Base-by-base conservation (phyloP, 2,329 filamentous ascomycete species). In the Cytospora piceicola region DNA sequence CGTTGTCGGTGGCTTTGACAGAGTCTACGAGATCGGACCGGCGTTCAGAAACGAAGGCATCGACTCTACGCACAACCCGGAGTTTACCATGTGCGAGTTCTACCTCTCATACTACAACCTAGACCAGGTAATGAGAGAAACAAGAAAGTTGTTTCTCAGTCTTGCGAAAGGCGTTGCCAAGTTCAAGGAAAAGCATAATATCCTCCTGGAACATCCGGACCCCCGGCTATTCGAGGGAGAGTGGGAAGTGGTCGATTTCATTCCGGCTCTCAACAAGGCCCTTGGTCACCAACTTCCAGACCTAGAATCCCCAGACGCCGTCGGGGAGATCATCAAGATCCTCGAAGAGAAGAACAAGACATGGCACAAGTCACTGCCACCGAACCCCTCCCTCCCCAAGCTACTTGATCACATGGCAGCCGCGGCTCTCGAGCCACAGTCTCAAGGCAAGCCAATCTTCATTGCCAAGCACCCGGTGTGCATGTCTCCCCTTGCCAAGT, bases 21-120 rank as follows among this genome's bases (percentile, higher is more conserved):
- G 84, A 68, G 88, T 99, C 30, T 99, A 96, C 73, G 95, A 99
- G 78, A 94, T 99, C 69, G 95, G 95, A 0, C 90, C 92, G 4
- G 88, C 89, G 15, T 99, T 99, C 77, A 88, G 95, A 53, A 99
- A 99, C 75, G 95, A 99, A 80, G 92, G 93, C 76, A 80, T 97
- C 42, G 94, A 97, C 76, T 86, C 85, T 34, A 97, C 93, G 0
- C 95, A 99, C 76, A 99, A 99, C 74, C 94, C 95, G 0, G 95
- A 99, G 75, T 99, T 98, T 78, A 95, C 92, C 54, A 98, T 92
- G 67, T 98, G 94, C 81, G 95, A 99, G 78, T 98, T 97, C 79
- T 99, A 99, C 78, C 89, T 91, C 68, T 90, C 94, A 3, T 96
- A 94, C 73, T 88, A 90, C 67, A 91, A 90, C 69, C 83, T 97